Evolutionary conservation across 345 rosid species (phyloP), one percentile per base, ranked within the genome.

Genomic region (Cardamine occulta): DNA sequence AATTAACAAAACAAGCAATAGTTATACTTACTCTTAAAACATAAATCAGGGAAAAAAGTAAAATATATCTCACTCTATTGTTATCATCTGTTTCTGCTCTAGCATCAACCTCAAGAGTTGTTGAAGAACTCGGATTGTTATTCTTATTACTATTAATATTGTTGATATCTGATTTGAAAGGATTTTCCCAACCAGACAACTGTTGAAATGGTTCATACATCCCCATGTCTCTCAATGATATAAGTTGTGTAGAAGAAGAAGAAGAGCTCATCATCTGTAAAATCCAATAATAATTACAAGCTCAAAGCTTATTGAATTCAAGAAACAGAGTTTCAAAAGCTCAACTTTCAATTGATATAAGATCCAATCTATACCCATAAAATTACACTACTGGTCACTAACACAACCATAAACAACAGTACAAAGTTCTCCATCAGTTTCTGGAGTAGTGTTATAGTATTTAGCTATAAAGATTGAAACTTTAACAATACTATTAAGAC

Each of bases 181-280:
- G 17, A 56, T 89, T 91, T 17, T 74, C 91, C 96, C 97, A 94
- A 61, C 86, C 82, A 78, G 76, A 75, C 28, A 91, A 78, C 56
- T 86, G 96, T 70, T 84, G 89, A 56, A 87, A 86, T 15, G 93
- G 88, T 81, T 93, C 94, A 45, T 86, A 93, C 42, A 88, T 77
- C 70, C 88, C 87, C 86, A 93, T 85, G 70, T 75, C 82, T 82
- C 88, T 78, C 15, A 82, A 59, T 70, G 84, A 71, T n/a, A 85
- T 75, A 12, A 87, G 75, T 79, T 93, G 93, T 70, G 91, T 72
- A 72, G 92, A 52, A 56, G 89, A 80, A 63, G 88, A 81, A 51
- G 90, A 82, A 75, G 89, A 80, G 81, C 84, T 86, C 96, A 91
- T 89, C 77, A 62, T 84, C 81, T 85, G 61, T 35, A 28, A 51